Evolutionary conservation across 1,284 basidiomycete species (phyloP), one percentile per base, ranked within the genome.

Genomic region (Microbotryum scabiosae): DNA sequence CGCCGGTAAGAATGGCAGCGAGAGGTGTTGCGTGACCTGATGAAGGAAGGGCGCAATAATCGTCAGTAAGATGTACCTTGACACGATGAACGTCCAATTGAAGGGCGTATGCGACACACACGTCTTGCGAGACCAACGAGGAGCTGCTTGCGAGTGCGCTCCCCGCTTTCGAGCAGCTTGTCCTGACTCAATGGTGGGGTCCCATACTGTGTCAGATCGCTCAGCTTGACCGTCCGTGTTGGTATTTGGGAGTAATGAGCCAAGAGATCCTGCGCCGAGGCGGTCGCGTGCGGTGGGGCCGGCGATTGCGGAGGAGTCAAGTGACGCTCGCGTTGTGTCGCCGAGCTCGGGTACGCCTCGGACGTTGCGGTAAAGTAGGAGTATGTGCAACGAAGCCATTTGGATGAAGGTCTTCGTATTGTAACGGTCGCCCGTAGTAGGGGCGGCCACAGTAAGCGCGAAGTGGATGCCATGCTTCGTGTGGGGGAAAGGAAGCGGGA

Each of bases 1-100:
- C 20, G 88, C 90, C 45, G 92, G 90, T 55, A 94, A 91, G 64
- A 75, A 77, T 6, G 76, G 76, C 0, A 77, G 64, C 9, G 66
- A 61, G 7, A 66, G 58, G 48, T 71, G 70, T 54, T 68, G 64
- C 9, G 66, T 66, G 7, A 71, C 70, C 70, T 69, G 59, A n/a
- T 26, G n/a, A 28, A 9, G 6, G 23, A 14, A 14, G 2, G 30
- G 10, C 30, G 30, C 30, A 30, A 30, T 30, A 9, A 20, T 2
- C 14, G 12, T 9, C 8, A 7, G 0, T 30, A 8, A 43, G 2
- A 5, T 10, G 23, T 20, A 18, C 0, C 9, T 2, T 16, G 6
- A 32, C 10, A 9, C 18, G 14, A 20, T 23, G 2, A 5, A 2
- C 28, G 26, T 51, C 28, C 41, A 7, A 4, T n/a, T 28, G 25